Evolutionary conservation across 2,329 filamentous ascomycete genomes (phyloP).

Genomic region (Exophiala alcalophila): DNA sequence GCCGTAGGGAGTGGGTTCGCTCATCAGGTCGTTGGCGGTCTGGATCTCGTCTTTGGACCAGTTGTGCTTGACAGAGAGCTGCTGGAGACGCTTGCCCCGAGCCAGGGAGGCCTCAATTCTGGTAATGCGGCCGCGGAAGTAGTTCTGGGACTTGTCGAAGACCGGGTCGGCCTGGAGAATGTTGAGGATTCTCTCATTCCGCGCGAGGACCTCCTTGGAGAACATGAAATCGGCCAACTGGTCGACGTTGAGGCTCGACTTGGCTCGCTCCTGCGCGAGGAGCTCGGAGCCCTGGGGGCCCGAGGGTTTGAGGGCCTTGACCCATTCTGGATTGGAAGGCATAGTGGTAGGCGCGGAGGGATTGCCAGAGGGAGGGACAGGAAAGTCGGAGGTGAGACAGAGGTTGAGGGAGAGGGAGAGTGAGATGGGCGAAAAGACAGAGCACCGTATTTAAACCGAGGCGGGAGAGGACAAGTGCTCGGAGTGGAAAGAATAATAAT

Average conservation of each 20-base stretch:
- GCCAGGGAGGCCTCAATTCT: slow-evolving; percentile 68
- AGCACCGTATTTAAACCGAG: neutral
- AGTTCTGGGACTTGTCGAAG: slow-evolving; percentile 76
- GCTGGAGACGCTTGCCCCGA: slow-evolving; percentile 66
- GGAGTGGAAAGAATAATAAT: neutral
- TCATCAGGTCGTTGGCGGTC: slow-evolving; percentile 65
- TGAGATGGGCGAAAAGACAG: neutral
- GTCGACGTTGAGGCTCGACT: slow-evolving; percentile 65
- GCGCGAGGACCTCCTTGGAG: slow-evolving; percentile 61
- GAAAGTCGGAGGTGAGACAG: neutral
- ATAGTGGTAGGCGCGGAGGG: slow-evolving; percentile 14
- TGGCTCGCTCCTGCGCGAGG: slow-evolving; percentile 64
- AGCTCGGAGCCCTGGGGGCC: slow-evolving; percentile 67
- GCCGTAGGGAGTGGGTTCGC: slow-evolving; percentile 70
- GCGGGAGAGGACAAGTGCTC: slow-evolving; percentile 2
- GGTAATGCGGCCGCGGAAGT: slow-evolving; percentile 67
- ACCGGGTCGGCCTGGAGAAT: slow-evolving; percentile 66
- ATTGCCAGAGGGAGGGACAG: no score
- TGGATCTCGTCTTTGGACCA: slow-evolving; percentile 65
- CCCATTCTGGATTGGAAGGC: slow-evolving; percentile 58
- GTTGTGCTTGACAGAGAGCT: slow-evolving; percentile 63
- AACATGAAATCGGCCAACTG: slow-evolving; percentile 67
- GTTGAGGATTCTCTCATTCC: slow-evolving; percentile 59
- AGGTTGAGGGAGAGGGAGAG: neutral
- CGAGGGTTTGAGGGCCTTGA: slow-evolving; percentile 63